phyloP scores from a whole-genome alignment of 805 yeast genomes.

The Metschnikowia henanensis region DNA sequence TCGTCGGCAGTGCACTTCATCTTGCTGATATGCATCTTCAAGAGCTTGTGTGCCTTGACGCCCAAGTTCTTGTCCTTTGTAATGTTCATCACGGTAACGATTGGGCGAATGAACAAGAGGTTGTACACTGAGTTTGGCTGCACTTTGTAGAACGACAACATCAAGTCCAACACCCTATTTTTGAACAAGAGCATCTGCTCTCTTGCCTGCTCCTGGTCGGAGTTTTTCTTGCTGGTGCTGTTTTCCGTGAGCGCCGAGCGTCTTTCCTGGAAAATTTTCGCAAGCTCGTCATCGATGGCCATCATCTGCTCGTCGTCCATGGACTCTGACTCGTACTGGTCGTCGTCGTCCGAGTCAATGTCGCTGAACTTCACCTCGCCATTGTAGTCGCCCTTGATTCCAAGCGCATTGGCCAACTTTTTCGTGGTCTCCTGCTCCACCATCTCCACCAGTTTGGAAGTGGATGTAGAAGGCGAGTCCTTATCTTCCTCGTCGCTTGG shows the following conservation, averaged over 20 bases:
- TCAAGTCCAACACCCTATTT: conserved; percentile 70
- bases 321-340: conserved; percentile 62
- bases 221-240: conserved; percentile 58
- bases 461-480: too few species aligned
- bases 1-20: conserved; percentile 31
- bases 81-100: conserved; percentile 57
- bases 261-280: conserved; percentile 83
- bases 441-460: conserved; percentile 9
- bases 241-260: conserved; percentile 56
- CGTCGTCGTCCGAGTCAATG: conserved; percentile 43
- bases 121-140: conserved; percentile 43
- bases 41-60: conserved; percentile 68
- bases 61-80: conserved; percentile 74
- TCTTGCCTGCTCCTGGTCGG: conserved; percentile 75
- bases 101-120: conserved; percentile 50
- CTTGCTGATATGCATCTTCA: conserved; percentile 62
- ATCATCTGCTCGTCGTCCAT: conserved; percentile 98
- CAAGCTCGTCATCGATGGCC: conserved; percentile 83
- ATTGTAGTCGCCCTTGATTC: conserved; percentile 49
- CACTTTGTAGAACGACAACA: conserved; percentile 58
- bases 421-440: conserved; percentile 50
- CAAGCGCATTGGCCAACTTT: conserved; percentile 69
- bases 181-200: conserved; percentile 80
- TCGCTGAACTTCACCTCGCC: conserved; percentile 48
- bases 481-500: too few species aligned